A percentile compares a stretch with the other conserved stretches of the same genome.
Conservation (phyloP, 768 basidiomycete genomes). For the Cubamyces lactineus region DNA sequence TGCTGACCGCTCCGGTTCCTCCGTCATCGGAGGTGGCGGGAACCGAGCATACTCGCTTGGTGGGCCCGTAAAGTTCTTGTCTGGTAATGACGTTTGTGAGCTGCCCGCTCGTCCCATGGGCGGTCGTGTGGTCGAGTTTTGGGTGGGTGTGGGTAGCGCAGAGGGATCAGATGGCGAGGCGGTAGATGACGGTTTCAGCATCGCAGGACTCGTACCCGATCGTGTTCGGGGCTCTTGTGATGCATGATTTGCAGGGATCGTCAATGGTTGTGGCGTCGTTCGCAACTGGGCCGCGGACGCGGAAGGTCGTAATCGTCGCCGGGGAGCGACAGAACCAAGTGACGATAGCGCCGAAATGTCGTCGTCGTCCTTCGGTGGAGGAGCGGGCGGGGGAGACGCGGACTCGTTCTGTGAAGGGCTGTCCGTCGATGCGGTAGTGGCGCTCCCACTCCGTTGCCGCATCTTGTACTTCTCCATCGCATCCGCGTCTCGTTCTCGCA, state of each 20-base stretch:
- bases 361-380: constrained; percentile 54
- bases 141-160: constrained; percentile 40
- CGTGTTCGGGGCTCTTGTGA: constrained; percentile 55
- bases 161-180: constrained; percentile 37
- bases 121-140: constrained; percentile 38
- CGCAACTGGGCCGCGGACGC: constrained; percentile 79
- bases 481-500: constrained; percentile 83
- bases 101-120: constrained; percentile 49
- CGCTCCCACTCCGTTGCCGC: constrained; percentile 82
- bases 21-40: constrained; percentile 60
- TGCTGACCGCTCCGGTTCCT: constrained; percentile 41
- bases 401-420: constrained; percentile 65
- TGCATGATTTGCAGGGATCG: constrained; percentile 31
- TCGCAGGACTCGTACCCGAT: constrained; percentile 68
- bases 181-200: constrained; percentile 45
- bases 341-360: constrained; percentile 41
- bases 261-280: constrained; percentile 45
- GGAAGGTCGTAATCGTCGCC: constrained; percentile 67
- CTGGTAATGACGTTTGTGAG: constrained; percentile 32
- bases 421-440: constrained; percentile 72
- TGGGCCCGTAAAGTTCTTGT: constrained; percentile 58
- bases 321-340: constrained; percentile 60
- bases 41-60: constrained; percentile 72
- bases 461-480: constrained; percentile 86
- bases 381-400: constrained; percentile 49